A percentile compares a stretch with the other conserved stretches of the same genome.
These are phyloP conservation scores for Desmodesmus armatus DNA, from an alignment of 139 green algal species.

Conservation along the genomic window DNA sequence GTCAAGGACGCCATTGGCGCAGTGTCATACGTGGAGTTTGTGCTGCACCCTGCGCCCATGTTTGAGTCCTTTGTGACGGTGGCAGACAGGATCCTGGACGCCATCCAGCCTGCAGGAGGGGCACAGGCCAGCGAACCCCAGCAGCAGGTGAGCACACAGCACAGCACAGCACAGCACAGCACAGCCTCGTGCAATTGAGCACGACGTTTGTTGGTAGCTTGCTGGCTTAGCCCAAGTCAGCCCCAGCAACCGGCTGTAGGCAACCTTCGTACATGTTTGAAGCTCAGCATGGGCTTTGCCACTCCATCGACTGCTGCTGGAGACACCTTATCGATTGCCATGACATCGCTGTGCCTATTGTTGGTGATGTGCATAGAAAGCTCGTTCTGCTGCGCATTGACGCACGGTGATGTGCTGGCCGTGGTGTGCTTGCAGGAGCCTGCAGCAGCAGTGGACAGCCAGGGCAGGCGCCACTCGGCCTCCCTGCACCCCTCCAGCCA, in stretches of 20 bases:
- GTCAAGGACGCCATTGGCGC: constrained; percentile 58
- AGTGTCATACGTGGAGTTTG: constrained; percentile 79
- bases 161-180: too few relatives aligned
- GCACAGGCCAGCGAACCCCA: constrained; percentile 12
- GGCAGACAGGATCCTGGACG: constrained; percentile 50
- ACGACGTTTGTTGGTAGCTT: too few relatives aligned
- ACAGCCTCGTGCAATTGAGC: too few relatives aligned
- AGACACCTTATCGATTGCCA: too few relatives aligned
- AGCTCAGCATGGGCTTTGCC: too few relatives aligned
- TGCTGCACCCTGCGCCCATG: constrained; percentile 66
- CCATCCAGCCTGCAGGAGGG: constrained; percentile 35
- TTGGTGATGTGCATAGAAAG: too few relatives aligned
- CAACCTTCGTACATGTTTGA: too few relatives aligned
- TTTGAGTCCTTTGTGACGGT: constrained; percentile 53
- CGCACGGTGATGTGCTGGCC: background rate
- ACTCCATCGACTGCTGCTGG: too few relatives aligned
- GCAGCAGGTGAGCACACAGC: constrained; percentile 34
- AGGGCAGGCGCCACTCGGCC: constrained; percentile 12
- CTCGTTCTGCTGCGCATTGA: background rate
- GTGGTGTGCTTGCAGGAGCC: constrained; percentile 4
- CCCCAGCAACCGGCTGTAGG: too few relatives aligned
- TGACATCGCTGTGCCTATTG: too few relatives aligned
- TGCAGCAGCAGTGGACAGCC: background rate
- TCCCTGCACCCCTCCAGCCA: constrained; percentile 46
- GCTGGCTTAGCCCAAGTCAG: too few relatives aligned